Evolutionary conservation across 176 grass and related monocot genomes (phyloP), one percentile per base, ranked within the genome.

Genomic region (Triticum dicoccoides): DNA sequence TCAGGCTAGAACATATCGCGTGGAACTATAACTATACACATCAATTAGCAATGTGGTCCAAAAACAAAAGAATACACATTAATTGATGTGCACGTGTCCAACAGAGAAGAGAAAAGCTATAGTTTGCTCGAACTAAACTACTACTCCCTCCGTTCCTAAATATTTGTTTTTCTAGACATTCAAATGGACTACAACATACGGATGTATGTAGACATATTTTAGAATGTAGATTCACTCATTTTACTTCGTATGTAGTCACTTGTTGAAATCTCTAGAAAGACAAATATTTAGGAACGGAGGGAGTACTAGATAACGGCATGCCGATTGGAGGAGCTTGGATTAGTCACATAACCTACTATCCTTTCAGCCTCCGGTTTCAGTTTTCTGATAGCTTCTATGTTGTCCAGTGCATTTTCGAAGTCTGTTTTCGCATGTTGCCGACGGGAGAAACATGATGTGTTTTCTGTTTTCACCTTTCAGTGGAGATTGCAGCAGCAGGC

Each of bases 401-500:
- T n/a, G 15, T 66, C 42, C 30, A 23, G 54, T 14, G 20, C 56
- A n/a, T 65, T 73, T 69, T 74, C 73, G 70, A 76, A 80, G 44
- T 69, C 18, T 3, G 15, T 56, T 56, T 56, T 18, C 52, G 5
- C 52, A 56, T 56, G 5, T 15, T 20, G 5, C 52, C 52, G 15
- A 56, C 2, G 52, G 52, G 52, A 1, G 17, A 18, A 56, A 11
- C 52, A 56, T 56, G 54, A 67, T 63, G 65, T n/a, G 62, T 56
- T 73, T 78, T 84, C 69, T 44, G 52, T 34, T 81, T 86, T 92
- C 88, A 86, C 68, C 35, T 90, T 65, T 86, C 75, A 61, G 72
- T 34, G 69, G 69, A 51, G 27, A 84, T 82, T 4, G 83, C 64
- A 80, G 68, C 54, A 61, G 23, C 73, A 11, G 45, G 29, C 24